These are phyloP conservation scores for Lepidopterella palustris DNA, from an alignment of 495 filamentous ascomycete genomes.

Conservation along the genomic window DNA sequence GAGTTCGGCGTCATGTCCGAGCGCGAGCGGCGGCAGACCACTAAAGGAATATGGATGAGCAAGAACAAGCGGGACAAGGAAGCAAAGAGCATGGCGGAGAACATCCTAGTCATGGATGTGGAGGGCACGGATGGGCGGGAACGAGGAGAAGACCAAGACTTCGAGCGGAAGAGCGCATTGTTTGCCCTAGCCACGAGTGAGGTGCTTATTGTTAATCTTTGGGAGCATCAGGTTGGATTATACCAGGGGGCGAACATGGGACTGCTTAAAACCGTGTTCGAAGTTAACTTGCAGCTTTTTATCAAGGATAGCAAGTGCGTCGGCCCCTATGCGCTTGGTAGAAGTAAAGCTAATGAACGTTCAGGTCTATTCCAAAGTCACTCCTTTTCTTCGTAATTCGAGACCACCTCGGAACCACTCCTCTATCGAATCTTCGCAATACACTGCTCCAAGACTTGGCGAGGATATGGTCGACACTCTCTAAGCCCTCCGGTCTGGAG, in stretches of 20 bases:
- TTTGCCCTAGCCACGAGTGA: slow-evolving; percentile 97
- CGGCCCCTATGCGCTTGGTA: background rate
- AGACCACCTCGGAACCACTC: slow-evolving; percentile 88
- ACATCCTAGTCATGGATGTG: slow-evolving; percentile 98
- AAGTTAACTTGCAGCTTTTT: slow-evolving; percentile 95
- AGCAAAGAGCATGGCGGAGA: slow-evolving; percentile 70
- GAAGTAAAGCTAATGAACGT: slow-evolving; percentile 15
- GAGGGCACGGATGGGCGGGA: slow-evolving; percentile 97
- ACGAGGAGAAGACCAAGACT: slow-evolving; percentile 96
- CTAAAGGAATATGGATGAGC: slow-evolving; percentile 98
- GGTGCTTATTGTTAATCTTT: slow-evolving; percentile 96
- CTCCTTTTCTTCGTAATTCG: slow-evolving; percentile 98
- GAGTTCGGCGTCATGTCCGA: slow-evolving; percentile 97
- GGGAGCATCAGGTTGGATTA: slow-evolving; percentile 96
- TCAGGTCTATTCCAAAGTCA: slow-evolving; percentile 78
- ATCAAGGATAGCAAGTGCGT: slow-evolving; percentile 85
- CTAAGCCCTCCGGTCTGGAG: slow-evolving; percentile 84
- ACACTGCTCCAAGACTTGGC: slow-evolving; percentile 86
- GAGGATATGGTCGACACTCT: slow-evolving; percentile 84
- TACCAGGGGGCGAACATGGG: slow-evolving; percentile 99
- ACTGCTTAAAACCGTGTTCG: slow-evolving; percentile 93
- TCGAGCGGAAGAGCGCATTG: slow-evolving; percentile 93
- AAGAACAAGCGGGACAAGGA: slow-evolving; percentile 67
- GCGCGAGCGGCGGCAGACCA: slow-evolving; percentile 82
- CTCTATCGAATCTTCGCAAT: slow-evolving; percentile 76